Conservation (phyloP, 305 asterid species). For the Fraxinus albicans region DNA sequence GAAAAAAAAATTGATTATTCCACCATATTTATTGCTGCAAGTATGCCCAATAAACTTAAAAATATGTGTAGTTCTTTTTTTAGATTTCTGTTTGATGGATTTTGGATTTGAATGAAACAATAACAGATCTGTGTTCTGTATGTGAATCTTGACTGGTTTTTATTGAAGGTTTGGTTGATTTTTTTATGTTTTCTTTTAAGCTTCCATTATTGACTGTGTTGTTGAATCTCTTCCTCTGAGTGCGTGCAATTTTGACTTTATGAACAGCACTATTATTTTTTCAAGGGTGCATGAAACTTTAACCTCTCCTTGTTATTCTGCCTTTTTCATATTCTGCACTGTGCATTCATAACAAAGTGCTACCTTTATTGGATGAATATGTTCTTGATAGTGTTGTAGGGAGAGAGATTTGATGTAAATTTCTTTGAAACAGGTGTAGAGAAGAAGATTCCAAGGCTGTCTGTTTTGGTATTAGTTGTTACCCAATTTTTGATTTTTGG, state of each 20-base stretch:
- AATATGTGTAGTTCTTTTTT: not conserved
- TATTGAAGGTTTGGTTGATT: conserved; percentile 12
- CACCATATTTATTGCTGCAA: conserved; percentile 3
- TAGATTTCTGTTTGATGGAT: not conserved
- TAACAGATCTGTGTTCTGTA: conserved; percentile 27
- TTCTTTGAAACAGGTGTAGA: conserved; percentile 21
- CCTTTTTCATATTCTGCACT: not conserved
- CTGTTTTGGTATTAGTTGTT: not conserved
- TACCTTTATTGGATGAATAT: not conserved
- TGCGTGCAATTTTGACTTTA: conserved; percentile 25
- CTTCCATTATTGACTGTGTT: conserved; percentile 23
- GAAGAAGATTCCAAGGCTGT: conserved; percentile 12
- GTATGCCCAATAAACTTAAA: conserved; percentile 2
- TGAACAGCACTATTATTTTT: not conserved
- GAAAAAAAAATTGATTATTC: not conserved
- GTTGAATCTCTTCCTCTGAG: not conserved
- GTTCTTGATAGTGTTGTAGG: not conserved
- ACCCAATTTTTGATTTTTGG: not conserved
- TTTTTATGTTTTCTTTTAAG: not conserved
- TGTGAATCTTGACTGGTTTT: conserved; percentile 21
- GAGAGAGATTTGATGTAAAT: not conserved
- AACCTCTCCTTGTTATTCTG: not conserved
- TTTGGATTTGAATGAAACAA: not conserved
- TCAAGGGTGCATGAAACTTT: not conserved
- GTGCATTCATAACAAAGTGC: not conserved